These are phyloP conservation scores for Senna siamea DNA, from an alignment of 306 rosid genomes.

Conservation along the genomic window DNA sequence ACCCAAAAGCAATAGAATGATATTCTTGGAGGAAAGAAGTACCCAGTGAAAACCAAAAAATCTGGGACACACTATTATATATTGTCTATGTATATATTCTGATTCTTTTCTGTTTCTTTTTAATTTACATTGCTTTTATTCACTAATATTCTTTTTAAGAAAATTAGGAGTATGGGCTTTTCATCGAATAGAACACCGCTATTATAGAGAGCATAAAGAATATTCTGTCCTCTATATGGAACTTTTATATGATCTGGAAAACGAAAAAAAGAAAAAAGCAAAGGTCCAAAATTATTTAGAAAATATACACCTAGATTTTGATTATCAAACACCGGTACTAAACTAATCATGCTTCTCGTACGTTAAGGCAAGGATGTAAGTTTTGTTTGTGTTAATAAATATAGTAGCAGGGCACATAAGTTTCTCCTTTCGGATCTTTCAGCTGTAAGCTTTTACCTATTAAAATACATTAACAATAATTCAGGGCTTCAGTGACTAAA, in stretches of 20 bases:
- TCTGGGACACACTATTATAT: not conserved
- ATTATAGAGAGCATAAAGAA: not conserved
- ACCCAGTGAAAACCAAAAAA: not conserved
- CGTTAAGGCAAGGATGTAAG: too few relatives aligned
- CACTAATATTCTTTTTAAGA: not conserved
- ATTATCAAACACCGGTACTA: too few relatives aligned
- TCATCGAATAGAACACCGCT: not conserved
- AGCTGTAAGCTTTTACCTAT: too few relatives aligned
- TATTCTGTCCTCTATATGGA: not conserved
- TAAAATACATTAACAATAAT: too few relatives aligned
- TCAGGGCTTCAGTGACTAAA: too few relatives aligned
- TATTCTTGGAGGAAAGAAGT: not conserved
- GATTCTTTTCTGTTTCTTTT: not conserved
- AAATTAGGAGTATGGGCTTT: not conserved
- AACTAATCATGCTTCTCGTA: too few relatives aligned
- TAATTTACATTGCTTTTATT: not conserved
- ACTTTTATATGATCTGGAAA: not conserved
- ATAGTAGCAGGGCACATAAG: too few relatives aligned
- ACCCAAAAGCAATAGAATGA: slow-evolving; percentile 14
- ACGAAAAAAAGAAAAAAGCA: not conserved
- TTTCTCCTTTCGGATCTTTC: too few relatives aligned
- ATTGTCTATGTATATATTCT: slow-evolving; percentile 7
- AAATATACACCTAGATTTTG: not conserved
- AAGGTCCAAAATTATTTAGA: not conserved
- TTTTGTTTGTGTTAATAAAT: too few relatives aligned